Evolutionary conservation across 495 filamentous ascomycete genomes (phyloP).

Genomic region (Aspergillus indologenus): DNA sequence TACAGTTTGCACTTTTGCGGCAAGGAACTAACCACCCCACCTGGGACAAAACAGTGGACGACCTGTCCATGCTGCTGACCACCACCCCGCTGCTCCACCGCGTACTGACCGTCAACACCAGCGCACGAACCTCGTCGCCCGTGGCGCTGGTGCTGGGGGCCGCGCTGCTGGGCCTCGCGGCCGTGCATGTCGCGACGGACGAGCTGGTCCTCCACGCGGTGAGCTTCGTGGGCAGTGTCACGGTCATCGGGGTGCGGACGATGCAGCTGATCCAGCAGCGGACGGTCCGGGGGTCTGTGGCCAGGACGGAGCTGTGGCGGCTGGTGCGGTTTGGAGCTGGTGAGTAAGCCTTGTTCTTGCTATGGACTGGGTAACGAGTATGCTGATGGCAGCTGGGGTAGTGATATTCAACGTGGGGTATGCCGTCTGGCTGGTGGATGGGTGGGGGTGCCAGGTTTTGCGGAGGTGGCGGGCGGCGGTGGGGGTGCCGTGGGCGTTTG

Average conservation of each 20-base stretch:
- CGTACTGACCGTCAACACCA: constrained; percentile 42
- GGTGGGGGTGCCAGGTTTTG: constrained; percentile 22
- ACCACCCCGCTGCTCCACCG: constrained; percentile 50
- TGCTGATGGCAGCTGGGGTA: constrained; percentile 9
- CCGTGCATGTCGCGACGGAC: constrained; percentile 45
- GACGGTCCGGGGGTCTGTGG: constrained; percentile 12
- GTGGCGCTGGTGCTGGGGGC: constrained; percentile 30
- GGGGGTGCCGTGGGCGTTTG: constrained; percentile 46
- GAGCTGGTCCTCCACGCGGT: constrained; percentile 27
- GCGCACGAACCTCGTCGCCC: constrained; percentile 21
- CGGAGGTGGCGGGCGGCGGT: constrained; percentile 13
- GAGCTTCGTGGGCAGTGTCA: constrained; percentile 18
- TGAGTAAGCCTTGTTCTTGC: constrained; percentile 8
- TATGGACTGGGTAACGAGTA: too few relatives aligned
- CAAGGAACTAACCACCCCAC: too few relatives aligned
- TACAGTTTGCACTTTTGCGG: too few relatives aligned
- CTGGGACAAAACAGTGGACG: constrained; percentile 37
- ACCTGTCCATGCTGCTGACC: constrained; percentile 57
- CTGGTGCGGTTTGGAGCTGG: constrained; percentile 19
- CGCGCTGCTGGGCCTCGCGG: constrained; percentile 33
- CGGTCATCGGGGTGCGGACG: constrained; percentile 32
- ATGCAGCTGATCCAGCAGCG: constrained; percentile 23
- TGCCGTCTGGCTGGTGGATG: constrained; percentile 26
- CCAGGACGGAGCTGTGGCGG: constrained; percentile 14
- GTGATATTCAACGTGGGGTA: constrained; percentile 27